Evolutionary conservation across 2,329 filamentous ascomycete genomes (phyloP), one percentile per base, ranked within the genome.

Genomic region (Neophaeococcomyces mojaviensis): DNA sequence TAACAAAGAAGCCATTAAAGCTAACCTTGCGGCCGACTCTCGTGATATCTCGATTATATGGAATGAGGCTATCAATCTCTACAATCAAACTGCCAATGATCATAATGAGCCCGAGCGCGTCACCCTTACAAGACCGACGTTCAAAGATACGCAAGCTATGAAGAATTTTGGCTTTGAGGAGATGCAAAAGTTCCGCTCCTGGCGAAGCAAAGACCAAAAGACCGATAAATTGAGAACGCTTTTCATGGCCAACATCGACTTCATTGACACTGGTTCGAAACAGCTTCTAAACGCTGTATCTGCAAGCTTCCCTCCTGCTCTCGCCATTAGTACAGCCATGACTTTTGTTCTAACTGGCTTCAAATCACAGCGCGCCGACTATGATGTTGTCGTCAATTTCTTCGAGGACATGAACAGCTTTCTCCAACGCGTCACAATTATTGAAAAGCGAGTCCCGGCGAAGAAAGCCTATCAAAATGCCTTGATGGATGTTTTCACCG

Each of bases 371-470:
- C 41, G 30, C 6, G 47, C 47, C 10, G 47, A 49, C 18, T 49
- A 49, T 18, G 37, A 46, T 34, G 37, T 46, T 28, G 37, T 49
- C 24, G 41, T 38, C 8, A 38, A 35, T 19, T 46, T 49, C 43
- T 49, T 49, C 22, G 43, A 49, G 28, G 47, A 49, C 26, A 49
- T 49, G 43, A 46, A 49, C 45, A 32, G 35, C 4, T 49, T 49
- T 28, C 43, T 49, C 6, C 43, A 42, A 26, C 36, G 47, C 12
- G 41, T 49, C n/a, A 46, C 36, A n/a, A 49, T 49, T 33, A 37
- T 49, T 2, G 47, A 46, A 26, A 32, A 35, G n/a, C 26, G 47
- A 20, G 20, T 46, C 8, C 47, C 47, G 10, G 40, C 26, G 19
- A 46, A 46, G 26, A n/a, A 20, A 32, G 42, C 47, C 8, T 49